A percentile compares a stretch with the other conserved stretches of the same genome.
Conservation (phyloP, 371 early-diverging fungal species). For the Mucor saturninus region DNA sequence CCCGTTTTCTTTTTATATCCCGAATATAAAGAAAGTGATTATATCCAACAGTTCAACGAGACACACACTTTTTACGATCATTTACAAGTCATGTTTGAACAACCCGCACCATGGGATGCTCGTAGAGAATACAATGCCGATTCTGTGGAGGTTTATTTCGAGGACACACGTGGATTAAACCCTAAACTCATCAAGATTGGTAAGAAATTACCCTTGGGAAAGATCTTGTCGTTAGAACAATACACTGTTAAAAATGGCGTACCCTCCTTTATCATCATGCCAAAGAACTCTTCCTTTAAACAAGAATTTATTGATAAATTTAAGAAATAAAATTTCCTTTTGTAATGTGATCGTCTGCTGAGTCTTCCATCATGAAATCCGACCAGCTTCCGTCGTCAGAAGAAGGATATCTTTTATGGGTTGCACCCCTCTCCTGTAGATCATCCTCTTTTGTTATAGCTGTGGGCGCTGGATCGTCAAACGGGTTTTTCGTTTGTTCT, state of each 20-base stretch:
- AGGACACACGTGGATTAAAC: constrained; percentile 58
- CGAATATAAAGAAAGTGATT: constrained; percentile 90
- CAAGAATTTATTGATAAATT: constrained; percentile 68
- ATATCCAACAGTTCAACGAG: constrained; percentile 88
- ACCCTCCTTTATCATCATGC: constrained; percentile 71
- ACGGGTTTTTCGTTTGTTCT: neutral
- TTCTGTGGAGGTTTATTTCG: constrained; percentile 82
- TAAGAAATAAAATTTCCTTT: constrained; percentile 38
- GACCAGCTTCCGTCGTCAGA: neutral
- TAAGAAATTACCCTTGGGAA: constrained; percentile 56
- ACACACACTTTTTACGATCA: constrained; percentile 83
- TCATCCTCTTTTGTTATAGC: no score
- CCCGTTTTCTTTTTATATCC: constrained; percentile 96
- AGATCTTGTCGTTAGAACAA: constrained; percentile 60
- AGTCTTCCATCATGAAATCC: neutral
- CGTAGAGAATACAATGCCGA: constrained; percentile 68
- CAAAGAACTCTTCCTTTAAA: constrained; percentile 63
- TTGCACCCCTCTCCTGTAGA: no score
- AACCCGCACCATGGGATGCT: constrained; percentile 86
- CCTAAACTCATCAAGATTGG: constrained; percentile 75
- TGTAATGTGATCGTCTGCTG: neutral
- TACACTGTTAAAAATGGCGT: constrained; percentile 72
- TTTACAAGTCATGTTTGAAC: constrained; percentile 82
- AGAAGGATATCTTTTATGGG: no score
- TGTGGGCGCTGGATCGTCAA: neutral